Evolutionary conservation across 805 yeast species (phyloP).

Genomic region (Metschnikowia dekortorum): DNA sequence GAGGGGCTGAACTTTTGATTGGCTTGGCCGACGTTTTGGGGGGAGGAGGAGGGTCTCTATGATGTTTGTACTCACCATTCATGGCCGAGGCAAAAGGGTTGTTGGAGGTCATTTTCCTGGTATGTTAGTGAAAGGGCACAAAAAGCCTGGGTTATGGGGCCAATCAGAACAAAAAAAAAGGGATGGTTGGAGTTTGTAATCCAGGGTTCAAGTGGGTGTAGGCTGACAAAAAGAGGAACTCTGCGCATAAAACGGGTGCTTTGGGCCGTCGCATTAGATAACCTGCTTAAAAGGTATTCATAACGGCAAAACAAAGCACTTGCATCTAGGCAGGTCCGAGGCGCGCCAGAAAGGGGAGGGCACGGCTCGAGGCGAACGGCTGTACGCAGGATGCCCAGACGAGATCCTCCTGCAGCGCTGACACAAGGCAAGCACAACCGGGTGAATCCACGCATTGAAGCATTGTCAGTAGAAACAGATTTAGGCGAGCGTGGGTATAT

Average conservation of each 20-base stretch:
- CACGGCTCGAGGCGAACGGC: slow-evolving; percentile 1
- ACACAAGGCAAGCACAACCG: not conserved
- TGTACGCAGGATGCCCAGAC: not conserved
- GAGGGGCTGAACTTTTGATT: not conserved
- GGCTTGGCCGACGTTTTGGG: slow-evolving; percentile 16
- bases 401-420: not conserved
- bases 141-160: not conserved
- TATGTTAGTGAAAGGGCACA: slow-evolving; percentile 6
- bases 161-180: not conserved
- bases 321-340: slow-evolving; percentile 3
- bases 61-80: slow-evolving; percentile 32
- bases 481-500: not conserved
- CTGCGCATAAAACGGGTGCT: slow-evolving; percentile 1
- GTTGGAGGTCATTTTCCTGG: slow-evolving; percentile 39
- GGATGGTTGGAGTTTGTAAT: not conserved
- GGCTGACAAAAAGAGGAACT: slow-evolving; percentile 1
- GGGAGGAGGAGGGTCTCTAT: slow-evolving; percentile 33
- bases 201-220: not conserved
- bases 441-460: not conserved
- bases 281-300: slow-evolving; percentile 3
- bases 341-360: slow-evolving; percentile 5
- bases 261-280: not conserved
- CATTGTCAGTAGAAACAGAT: not conserved
- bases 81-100: slow-evolving; percentile 53
- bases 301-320: slow-evolving; percentile 4